Evolutionary conservation across 352 stramenopile genomes (phyloP), one percentile per base, ranked within the genome.

Genomic region (Globisporangium acanthophoron): DNA sequence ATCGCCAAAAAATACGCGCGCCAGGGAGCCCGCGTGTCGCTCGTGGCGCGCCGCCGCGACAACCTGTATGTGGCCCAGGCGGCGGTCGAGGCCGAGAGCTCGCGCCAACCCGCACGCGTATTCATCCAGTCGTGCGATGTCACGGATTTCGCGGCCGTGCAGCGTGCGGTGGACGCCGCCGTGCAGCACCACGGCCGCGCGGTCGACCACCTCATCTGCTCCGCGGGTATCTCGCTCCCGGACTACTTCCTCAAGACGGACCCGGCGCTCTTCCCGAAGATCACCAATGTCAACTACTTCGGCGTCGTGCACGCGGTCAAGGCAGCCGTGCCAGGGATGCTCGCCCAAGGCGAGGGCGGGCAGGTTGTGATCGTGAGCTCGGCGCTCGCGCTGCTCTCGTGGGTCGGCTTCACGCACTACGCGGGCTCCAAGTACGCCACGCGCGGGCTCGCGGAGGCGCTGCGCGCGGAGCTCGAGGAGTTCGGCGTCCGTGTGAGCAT

Each of bases 241-340:
- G 84, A 82, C 21, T 91, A 91, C 66, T 86, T 96, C 61, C 20
- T 92, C 45, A 77, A 92, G 15, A 76, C 88, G 50, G 79, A 90
- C 39, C 66, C 92, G 48, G 73, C 62, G 46, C 67, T 90, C 16
- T 85, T 80, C 73, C 80, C 71, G 67, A 78, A 81, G 67, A 85
- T 87, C 50, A 94, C 94, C 79, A 81, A 94, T 54, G 69, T 94
- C 52, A 92, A 96, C 68, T 96, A 93, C 74, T 91, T 96, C 59
- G 84, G 84, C 35, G 80, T 80, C 47, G 65, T 96, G 31, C 69
- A 94, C 65, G 62, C 78, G 16, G 78, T 93, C 56, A 92, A 93
- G 61, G 84, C 84, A 15, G 82, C 80, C n/a, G 64, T 96, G 47
- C 84, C 84, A 18, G 73, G 73, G 11, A 94, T 96, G 84, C 68